These are phyloP conservation scores for Dactylellina sp. DNA, from an alignment of 2,329 filamentous ascomycete species.

Conservation along the genomic window DNA sequence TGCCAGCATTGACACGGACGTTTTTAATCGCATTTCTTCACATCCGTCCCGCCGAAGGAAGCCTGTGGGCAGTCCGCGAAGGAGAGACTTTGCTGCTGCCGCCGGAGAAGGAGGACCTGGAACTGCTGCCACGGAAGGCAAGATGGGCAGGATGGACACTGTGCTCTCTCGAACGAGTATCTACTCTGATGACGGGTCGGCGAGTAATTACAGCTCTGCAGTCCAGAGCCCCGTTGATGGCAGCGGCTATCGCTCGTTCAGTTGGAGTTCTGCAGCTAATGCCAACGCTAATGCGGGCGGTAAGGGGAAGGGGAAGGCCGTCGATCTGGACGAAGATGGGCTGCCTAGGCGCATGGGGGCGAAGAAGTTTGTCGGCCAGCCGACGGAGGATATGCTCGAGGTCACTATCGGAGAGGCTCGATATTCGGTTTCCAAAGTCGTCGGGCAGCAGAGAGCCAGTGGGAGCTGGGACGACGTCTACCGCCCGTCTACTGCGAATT, in stretches of 20 bases:
- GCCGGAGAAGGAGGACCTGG: background rate
- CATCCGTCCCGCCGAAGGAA: conserved; percentile 6
- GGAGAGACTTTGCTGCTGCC: background rate
- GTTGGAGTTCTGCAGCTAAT: background rate
- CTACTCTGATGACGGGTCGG: conserved; percentile 11
- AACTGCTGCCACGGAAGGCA: background rate
- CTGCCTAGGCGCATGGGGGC: conserved; percentile 34
- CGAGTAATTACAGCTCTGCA: conserved; percentile 30
- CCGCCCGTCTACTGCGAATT: background rate
- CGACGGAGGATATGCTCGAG: conserved; percentile 53
- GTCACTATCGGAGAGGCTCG: conserved; percentile 47
- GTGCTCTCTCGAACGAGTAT: conserved; percentile 16
- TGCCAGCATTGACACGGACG: conserved; percentile 31
- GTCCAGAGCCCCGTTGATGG: conserved; percentile 21
- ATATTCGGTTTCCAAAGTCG: conserved; percentile 31
- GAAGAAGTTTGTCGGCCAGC: conserved; percentile 53
- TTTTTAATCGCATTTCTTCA: conserved; percentile 35
- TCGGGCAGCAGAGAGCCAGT: conserved; percentile 4
- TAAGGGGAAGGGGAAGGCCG: background rate
- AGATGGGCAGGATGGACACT: conserved; percentile 14
- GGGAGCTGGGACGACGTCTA: conserved; percentile 8
- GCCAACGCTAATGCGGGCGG: background rate
- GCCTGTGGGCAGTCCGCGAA: conserved; percentile 21
- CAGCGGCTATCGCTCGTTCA: background rate
- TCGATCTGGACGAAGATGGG: conserved; percentile 5